Conservation (phyloP, 2,329 filamentous ascomycete genomes). For the Trichoderma endophyticum region DNA sequence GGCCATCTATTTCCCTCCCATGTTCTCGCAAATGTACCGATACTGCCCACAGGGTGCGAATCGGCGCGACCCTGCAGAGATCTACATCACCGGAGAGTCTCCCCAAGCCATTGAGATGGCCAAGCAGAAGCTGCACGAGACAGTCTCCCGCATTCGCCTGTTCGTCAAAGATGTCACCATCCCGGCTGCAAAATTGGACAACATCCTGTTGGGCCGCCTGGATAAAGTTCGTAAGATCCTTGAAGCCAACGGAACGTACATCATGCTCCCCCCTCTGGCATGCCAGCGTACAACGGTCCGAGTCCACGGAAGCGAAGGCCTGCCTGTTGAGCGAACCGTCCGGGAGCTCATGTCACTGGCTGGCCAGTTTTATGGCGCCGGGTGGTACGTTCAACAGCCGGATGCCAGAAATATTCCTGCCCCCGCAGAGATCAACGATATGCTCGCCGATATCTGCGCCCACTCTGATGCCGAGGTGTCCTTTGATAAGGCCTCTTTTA, state of each 20-base stretch:
- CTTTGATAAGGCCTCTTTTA: conserved; percentile 92
- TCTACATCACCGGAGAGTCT: conserved; percentile 91
- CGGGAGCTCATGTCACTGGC: conserved; percentile 94
- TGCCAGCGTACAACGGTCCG: conserved; percentile 81
- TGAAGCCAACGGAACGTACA: conserved; percentile 92
- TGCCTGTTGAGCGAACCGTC: conserved; percentile 92
- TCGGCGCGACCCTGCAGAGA: conserved; percentile 79
- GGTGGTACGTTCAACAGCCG: conserved; percentile 86
- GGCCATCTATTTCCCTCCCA: conserved; percentile 95
- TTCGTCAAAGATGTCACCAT: conserved; percentile 91
- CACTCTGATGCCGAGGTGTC: conserved; percentile 93
- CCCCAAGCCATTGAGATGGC: conserved; percentile 81
- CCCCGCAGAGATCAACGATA: conserved; percentile 75
- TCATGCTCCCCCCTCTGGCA: conserved; percentile 84
- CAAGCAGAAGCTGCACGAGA: conserved; percentile 86
- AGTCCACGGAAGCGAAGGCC: conserved; percentile 87
- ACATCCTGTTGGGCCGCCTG: conserved; percentile 81
- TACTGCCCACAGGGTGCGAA: conserved; percentile 81
- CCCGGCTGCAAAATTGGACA: conserved; percentile 89
- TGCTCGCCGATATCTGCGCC: conserved; percentile 92
- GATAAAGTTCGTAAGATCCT: conserved; percentile 98
- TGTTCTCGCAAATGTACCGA: conserved; percentile 86
- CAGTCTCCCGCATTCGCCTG: conserved; percentile 75
- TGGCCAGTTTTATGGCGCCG: conserved; percentile 95
- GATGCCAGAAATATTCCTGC: conserved; percentile 61